Conservation (phyloP, 2,329 filamentous ascomycete species). For the Sclerotinia trifoliorum region DNA sequence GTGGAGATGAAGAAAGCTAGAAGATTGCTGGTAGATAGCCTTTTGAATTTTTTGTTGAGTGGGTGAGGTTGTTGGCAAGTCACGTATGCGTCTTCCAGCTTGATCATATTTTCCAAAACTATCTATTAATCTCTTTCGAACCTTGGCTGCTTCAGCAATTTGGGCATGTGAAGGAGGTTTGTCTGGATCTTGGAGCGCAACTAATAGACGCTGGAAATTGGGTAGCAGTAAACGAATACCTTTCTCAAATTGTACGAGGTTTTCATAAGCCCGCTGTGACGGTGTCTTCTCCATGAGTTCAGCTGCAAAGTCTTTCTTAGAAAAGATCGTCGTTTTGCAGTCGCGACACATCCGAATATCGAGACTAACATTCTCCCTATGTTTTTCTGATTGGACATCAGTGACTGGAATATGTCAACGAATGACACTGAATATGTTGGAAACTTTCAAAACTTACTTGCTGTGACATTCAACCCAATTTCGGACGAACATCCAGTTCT, state of each 20-base stretch:
- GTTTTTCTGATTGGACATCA: conserved; percentile 48
- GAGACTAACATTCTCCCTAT: conserved; percentile 58
- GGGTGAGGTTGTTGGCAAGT: conserved; percentile 61
- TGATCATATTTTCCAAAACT: conserved; percentile 70
- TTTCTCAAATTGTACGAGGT: conserved; percentile 67
- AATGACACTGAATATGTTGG: conserved; percentile 18
- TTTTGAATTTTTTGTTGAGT: conserved; percentile 65
- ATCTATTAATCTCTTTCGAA: conserved; percentile 69
- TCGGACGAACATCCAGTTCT: conserved; percentile 82
- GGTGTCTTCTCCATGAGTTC: conserved; percentile 57
- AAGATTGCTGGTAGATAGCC: conserved; percentile 67
- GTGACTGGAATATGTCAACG: conserved; percentile 38
- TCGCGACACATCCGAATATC: conserved; percentile 92
- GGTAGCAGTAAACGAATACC: conserved; percentile 68
- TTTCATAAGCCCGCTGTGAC: conserved; percentile 64
- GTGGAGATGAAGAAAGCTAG: conserved; percentile 67
- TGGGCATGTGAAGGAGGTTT: conserved; percentile 50
- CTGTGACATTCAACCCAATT: conserved; percentile 74
- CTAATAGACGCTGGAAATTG: conserved; percentile 65
- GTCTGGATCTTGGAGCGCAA: conserved; percentile 64
- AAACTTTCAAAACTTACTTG: conserved; percentile 49
- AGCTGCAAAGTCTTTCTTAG: conserved; percentile 63
- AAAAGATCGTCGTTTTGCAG: conserved; percentile 71
- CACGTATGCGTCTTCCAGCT: conserved; percentile 65
- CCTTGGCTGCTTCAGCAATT: conserved; percentile 66